Base-by-base conservation (phyloP, 2,329 filamentous ascomycete genomes). In the Aspergillus sp. region DNA sequence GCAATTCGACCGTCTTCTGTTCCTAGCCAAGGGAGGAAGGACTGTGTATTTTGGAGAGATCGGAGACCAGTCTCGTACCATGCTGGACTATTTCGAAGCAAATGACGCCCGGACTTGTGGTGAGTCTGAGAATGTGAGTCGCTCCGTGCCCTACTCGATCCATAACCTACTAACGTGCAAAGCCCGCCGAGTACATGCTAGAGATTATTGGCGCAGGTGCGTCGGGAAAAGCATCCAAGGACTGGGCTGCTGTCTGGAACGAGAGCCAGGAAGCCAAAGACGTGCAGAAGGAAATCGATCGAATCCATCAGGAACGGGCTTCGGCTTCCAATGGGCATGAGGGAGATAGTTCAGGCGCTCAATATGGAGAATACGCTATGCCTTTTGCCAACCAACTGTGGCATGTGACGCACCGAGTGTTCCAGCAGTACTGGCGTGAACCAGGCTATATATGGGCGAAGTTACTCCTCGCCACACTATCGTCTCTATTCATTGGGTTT, bases 361-460 rank as follows among this genome's bases (percentile, higher is more conserved):
- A 94, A 66, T 95, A 93, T 56, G 90, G 90, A 82, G 88, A 94
- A 66, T 95, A 93, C 57, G 90, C 90, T 2, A 87, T 89, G 26
- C 82, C 87, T 0, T 89, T 93, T 65, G 62, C 56, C 40, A 65
- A 73, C 4, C 90, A 95, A 72, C 73, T 93, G 36, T 74, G 72
- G 54, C 79, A 83, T 64, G 88, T 91, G 47, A 82, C 82, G 10
- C 70, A 80, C 59, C 89, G 90, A 64, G 87, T 92, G 26, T 93
- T 93, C 76, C 83, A 93, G 69, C 88, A 94, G 68, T 94, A 93
- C 79, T 95, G 90, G 90, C 86, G 90, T 54, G 90, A 86, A 1
- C 90, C 90, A 0, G 82, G 84, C 2, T 94, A 95, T 75, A 89
- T 95, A 68, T 94, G 91, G 77, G 85, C 88, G 60, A 95, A 95